Evolutionary conservation across 257 asterid genomes (phyloP), one percentile per base, ranked within the genome.

Genomic region (Knoxia roxburghii): DNA sequence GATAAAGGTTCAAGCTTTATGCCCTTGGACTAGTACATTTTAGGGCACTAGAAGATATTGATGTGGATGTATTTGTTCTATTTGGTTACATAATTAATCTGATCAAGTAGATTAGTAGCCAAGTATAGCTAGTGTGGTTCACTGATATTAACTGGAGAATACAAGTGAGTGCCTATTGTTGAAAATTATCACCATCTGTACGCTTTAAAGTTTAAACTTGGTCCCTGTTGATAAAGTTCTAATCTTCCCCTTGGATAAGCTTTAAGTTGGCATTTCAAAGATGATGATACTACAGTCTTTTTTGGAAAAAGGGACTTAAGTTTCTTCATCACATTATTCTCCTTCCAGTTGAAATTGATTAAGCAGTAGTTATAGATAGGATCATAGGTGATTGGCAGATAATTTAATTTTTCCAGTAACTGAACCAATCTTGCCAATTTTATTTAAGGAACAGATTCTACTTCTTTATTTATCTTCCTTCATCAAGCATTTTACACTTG

Each of bases 341-440:
- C 51, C 67, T 70, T 70, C 14, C 32, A 27, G 10, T 39, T 14
- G 24, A 51, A 27, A 12, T 46, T 51, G 64, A 62, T 50, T 52
- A 29, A 14, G 21, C 26, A 27, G 13, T 17, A 61, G 24, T 61
- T 48, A 18, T 9, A 26, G 52, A 64, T 61, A 24, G 46, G 46
- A 43, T 60, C 48, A 26, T 39, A 12, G 26, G 21, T 56, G 14
- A 43, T 6, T 33, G 39, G n/a, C n/a, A n/a, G n/a, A n/a, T n/a
- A n/a, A n/a, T n/a, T n/a, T n/a, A n/a, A n/a, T n/a, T n/a, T n/a
- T n/a, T n/a, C n/a, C n/a, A n/a, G n/a, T n/a, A n/a, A n/a, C n/a
- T n/a, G n/a, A n/a, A n/a, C n/a, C n/a, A 5, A 11, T 61, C 51
- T 12, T 49, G 46, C 45, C 3, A 18, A 23, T 0, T 5, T 20